Evolutionary conservation across 257 asterid genomes (phyloP), one percentile per base, ranked within the genome.

Genomic region (Cinchona pubescens): DNA sequence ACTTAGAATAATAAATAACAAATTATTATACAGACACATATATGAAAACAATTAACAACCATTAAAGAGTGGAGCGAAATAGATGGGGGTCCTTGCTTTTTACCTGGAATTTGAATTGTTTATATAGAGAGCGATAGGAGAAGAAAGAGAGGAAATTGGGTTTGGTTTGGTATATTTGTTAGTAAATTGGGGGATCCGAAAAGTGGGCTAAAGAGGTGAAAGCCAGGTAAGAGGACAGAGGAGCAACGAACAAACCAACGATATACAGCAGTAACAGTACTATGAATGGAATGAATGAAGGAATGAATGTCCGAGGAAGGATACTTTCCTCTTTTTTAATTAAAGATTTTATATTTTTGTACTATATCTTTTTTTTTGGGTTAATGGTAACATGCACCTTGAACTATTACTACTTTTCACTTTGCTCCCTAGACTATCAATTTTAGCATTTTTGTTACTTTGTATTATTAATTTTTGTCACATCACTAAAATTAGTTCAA

Each of bases 101-200:
- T 35, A 77, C 81, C 81, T 77, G 81, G 66, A 77, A 72, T 61
- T 76, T 69, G 34, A 4, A 59, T 23, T 23, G 10, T 7, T 27
- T 68, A 48, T 18, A 29, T 69, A 25, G 10, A 69, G 4, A 13
- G 30, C 7, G 19, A 27, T 15, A 55, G 53, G 21, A 8, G 46
- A 15, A 14, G 8, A n/a, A 7, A 21, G 45, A 51, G 27, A n/a
- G 1, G 4, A 32, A 5, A 27, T 16, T 12, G 67, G 72, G 10
- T 37, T 53, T 18, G 29, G 51, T 2, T 11, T 3, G 5, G 64
- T 30, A 14, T 14, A 42, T 32, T 62, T 32, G 42, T 15, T 61
- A 15, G 40, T 6, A 5, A 61, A 23, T 59, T 30, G 18, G 18
- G 35, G 23, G 38, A 60, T 29, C 66, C 23, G 38, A 29, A 25